phyloP scores from a whole-genome alignment of 108 stramenopile species.

The Poteriospumella lacustris region DNA sequence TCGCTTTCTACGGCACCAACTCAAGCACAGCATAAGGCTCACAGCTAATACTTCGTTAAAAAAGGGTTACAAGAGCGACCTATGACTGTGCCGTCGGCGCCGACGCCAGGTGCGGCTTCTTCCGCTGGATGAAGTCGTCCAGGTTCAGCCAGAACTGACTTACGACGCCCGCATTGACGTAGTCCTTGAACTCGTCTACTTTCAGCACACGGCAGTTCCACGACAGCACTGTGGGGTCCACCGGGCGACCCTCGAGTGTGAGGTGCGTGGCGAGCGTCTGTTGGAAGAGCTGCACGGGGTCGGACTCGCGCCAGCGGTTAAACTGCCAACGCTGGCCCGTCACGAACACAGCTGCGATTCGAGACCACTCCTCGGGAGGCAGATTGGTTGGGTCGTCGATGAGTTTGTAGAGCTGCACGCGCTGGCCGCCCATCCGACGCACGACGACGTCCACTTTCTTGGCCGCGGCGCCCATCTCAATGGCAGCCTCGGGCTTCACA shows the following conservation, averaged over 20 bases:
- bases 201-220: conserved; percentile 37
- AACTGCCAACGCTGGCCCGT: conserved; percentile 92
- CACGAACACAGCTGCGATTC: conserved; percentile 83
- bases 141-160: conserved; percentile 16
- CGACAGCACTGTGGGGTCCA: conserved; percentile 21
- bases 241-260: conserved; percentile 37
- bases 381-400: conserved; percentile 73
- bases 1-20: no score
- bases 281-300: conserved; percentile 46
- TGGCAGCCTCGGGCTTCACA: conserved; percentile 50
- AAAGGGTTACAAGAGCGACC: no score
- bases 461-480: conserved; percentile 28
- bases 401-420: conserved; percentile 70
- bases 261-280: conserved; percentile 45
- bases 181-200: conserved; percentile 10
- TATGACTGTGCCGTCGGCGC: no score
- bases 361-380: conserved; percentile 71
- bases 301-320: conserved; percentile 73
- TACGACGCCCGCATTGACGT: conserved; percentile 2
- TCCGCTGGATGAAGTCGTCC: conserved; percentile 21
- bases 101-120: no score
- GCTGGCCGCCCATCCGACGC: conserved; percentile 46
- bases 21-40: no score
- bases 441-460: conserved; percentile 19
- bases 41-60: no score